phyloP scores from a whole-genome alignment of 1,284 basidiomycete genomes.

The Ceratobasidium theobromae region DNA sequence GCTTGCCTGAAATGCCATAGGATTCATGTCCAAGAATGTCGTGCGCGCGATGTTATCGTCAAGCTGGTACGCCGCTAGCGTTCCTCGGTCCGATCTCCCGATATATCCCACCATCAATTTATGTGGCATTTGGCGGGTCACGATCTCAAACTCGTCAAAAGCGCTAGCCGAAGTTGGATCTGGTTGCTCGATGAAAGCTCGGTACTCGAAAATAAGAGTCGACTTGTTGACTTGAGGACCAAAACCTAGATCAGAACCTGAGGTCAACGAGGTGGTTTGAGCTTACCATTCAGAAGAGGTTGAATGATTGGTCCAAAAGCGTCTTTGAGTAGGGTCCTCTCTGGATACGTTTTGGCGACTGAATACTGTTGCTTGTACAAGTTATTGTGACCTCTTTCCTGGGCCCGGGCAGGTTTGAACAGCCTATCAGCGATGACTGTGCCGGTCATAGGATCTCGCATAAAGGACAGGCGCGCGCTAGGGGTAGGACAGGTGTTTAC shows the following conservation, averaged over 20 bases:
- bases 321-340: not conserved
- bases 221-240: conserved; percentile 4
- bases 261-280: not conserved
- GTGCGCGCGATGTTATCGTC: conserved; percentile 24
- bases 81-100: conserved; percentile 11
- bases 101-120: conserved; percentile 29
- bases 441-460: conserved; percentile 6
- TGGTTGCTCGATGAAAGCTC: conserved; percentile 1
- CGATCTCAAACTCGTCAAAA: conserved; percentile 25
- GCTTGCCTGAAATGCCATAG: conserved; percentile 17
- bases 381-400: not conserved
- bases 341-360: conserved; percentile 20
- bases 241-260: not conserved
- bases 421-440: conserved; percentile 18
- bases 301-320: conserved; percentile 15
- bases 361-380: conserved; percentile 12
- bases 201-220: conserved; percentile 20
- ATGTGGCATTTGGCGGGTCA: conserved; percentile 21
- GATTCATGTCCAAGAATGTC: conserved; percentile 26
- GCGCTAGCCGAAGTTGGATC: not conserved
- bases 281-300: conserved; percentile 11
- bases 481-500: conserved; percentile 6
- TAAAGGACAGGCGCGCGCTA: conserved; percentile 22
- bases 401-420: conserved; percentile 6
- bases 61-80: conserved; percentile 18